Evolutionary conservation across 768 basidiomycete species (phyloP).

Genomic region (Chiua virens): DNA sequence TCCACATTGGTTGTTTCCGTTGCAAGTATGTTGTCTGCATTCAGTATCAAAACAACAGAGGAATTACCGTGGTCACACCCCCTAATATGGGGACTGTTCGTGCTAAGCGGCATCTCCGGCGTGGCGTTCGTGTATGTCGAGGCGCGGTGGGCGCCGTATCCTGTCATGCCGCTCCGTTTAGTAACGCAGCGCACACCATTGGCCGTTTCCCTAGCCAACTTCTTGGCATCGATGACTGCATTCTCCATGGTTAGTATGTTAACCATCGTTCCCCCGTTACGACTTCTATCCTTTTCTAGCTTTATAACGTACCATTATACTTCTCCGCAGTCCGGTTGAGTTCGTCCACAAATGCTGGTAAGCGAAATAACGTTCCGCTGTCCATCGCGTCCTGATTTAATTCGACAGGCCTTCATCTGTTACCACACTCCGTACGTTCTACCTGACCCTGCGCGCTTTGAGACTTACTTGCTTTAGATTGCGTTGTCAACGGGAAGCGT

Average conservation of each 20-base stretch:
- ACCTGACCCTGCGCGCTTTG: constrained; percentile 4
- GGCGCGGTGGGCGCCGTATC: constrained; percentile 72
- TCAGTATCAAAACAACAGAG: constrained; percentile 77
- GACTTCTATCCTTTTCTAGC: constrained; percentile 35
- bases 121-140: constrained; percentile 76
- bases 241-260: constrained; percentile 66
- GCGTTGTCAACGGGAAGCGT: constrained; percentile 85
- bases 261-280: constrained; percentile 1
- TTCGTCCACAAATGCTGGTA: constrained; percentile 71
- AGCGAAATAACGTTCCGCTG: constrained; percentile 18
- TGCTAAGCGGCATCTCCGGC: constrained; percentile 53
- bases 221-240: constrained; percentile 72
- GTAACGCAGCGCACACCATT: constrained; percentile 78
- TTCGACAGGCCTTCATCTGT: constrained; percentile 71
- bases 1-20: constrained; percentile 73
- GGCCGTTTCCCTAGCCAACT: constrained; percentile 76
- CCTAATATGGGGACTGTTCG: constrained; percentile 64
- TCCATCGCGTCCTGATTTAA: constrained; percentile 8
- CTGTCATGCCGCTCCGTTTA: constrained; percentile 86
- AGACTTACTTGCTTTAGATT: constrained; percentile 44
- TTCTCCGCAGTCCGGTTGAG: constrained; percentile 78
- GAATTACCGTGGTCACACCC: constrained; percentile 77
- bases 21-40: constrained; percentile 71
- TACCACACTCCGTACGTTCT: constrained; percentile 80
- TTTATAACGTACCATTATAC: constrained; percentile 90